phyloP scores from a whole-genome alignment of 2,329 filamentous ascomycete species.

The Fusarium lateritium region DNA sequence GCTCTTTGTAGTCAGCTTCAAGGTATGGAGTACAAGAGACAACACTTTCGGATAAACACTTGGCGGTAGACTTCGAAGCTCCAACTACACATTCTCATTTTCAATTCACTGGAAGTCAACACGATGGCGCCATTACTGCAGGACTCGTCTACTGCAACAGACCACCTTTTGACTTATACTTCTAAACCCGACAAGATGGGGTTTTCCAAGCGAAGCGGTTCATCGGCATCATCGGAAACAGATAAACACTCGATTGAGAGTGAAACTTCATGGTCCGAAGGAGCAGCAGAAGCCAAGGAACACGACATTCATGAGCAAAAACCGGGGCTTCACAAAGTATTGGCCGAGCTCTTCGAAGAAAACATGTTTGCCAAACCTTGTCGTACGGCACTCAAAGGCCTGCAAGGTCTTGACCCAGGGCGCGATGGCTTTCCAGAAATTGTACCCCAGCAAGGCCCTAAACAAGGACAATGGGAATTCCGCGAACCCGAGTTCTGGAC shows the following conservation, averaged over 20 bases:
- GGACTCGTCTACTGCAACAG: background rate
- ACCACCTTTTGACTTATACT: too few species aligned
- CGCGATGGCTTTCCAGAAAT: conserved; percentile 50
- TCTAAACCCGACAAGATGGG: background rate
- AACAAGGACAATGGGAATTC: conserved; percentile 47
- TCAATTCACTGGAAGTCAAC: too few species aligned
- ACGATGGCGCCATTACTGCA: background rate
- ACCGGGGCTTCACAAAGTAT: background rate
- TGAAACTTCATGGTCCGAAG: background rate
- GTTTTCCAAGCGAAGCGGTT: background rate
- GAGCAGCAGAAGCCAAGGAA: background rate
- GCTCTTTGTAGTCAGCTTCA: background rate
- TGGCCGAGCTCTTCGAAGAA: conserved; percentile 8
- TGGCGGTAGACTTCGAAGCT: background rate
- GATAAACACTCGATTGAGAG: background rate
- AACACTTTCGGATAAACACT: background rate
- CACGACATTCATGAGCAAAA: background rate
- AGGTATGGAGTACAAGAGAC: background rate
- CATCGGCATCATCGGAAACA: background rate
- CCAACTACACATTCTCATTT: too few species aligned
- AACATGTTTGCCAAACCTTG: conserved; percentile 13
- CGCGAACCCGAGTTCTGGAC: conserved; percentile 59
- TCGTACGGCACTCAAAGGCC: background rate
- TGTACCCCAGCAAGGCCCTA: conserved; percentile 49
- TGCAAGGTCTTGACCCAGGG: background rate